Evolutionary conservation across 2,329 filamentous ascomycete species (phyloP), one percentile per base, ranked within the genome.

Genomic region (Cladosporium sphaerospermum): DNA sequence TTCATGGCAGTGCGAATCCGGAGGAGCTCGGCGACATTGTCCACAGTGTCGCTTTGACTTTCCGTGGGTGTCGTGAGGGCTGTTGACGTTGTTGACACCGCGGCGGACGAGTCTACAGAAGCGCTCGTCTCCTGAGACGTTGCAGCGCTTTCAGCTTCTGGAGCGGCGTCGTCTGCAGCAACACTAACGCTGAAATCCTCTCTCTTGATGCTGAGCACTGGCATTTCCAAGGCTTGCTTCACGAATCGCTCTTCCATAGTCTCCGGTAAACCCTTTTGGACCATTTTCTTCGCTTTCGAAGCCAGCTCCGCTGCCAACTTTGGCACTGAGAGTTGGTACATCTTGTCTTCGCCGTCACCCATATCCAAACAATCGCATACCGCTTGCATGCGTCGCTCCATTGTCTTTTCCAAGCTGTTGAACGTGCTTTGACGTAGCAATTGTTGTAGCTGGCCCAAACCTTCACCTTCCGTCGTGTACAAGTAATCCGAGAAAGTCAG

Each of bases 241-340:
- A 99, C 82, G 61, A 96, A 95, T 40, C 82, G 85, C 44, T 93
- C 87, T 66, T 96, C 92, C 77, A 99, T 80, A 61, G 86, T 95
- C 6, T 75, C 72, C 1, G 93, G 90, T 9, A 97, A 72, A 0
- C 83, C 82, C 1, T 71, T 73, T 4, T 73, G 69, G n/a, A 78
- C 76, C 77, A 95, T 86, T 4, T 76, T 76, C 56, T 78, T 76
- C 4, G 90, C 89, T 69, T 96, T 97, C 14, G 70, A 64, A 6
- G 91, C 57, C 1, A 97, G 64, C 52, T 85, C 77, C 2, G 69
- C 64, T 6, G 86, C 64, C 1, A 96, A 78, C 65, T 90, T 95
- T 10, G 76, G 72, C 62, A 87, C 79, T 61, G 78, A 93, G 19
- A 95, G 73, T 10, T 89, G 82, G 69, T 87, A 96, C 88, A 96